These are phyloP conservation scores for Plasmodium cynomolgi DNA, from an alignment of 169 alveolate species.

Conservation along the genomic window DNA sequence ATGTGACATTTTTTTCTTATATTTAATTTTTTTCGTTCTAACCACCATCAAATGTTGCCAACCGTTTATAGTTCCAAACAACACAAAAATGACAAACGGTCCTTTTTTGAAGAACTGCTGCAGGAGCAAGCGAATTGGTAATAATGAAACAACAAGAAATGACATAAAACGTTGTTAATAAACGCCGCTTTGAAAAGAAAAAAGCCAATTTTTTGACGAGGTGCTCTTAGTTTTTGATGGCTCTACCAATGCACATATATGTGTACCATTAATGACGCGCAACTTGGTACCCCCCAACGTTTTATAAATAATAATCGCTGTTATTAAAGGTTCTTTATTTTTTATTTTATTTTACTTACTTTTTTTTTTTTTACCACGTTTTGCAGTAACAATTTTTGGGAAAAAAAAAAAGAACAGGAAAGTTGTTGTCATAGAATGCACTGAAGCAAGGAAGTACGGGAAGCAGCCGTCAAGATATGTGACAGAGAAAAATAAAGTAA, in stretches of 20 bases:
- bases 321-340: neutral
- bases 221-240: neutral
- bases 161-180: neutral
- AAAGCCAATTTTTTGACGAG: neutral
- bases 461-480: conserved; percentile 84
- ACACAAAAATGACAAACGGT: conserved; percentile 1
- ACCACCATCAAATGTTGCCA: conserved; percentile 8
- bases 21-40: conserved; percentile 12
- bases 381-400: conserved; percentile 41
- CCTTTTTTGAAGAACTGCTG: conserved; percentile 10
- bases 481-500: conserved; percentile 84
- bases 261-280: neutral
- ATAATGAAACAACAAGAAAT: neutral
- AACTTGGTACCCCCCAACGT: neutral
- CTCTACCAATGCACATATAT: neutral
- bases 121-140: conserved; percentile 30
- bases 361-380: conserved; percentile 5
- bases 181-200: neutral
- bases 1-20: conserved; percentile 17
- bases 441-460: conserved; percentile 84
- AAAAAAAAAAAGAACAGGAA: conserved; percentile 75
- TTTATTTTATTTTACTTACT: neutral
- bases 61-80: conserved; percentile 21
- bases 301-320: neutral
- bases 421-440: conserved; percentile 83